Percentiles rank a stretch among this genome's conserved stretches.
Evolutionary conservation across 23 red algal genomes (phyloP).

Genomic region (Cyanidioschyzon merolae): DNA sequence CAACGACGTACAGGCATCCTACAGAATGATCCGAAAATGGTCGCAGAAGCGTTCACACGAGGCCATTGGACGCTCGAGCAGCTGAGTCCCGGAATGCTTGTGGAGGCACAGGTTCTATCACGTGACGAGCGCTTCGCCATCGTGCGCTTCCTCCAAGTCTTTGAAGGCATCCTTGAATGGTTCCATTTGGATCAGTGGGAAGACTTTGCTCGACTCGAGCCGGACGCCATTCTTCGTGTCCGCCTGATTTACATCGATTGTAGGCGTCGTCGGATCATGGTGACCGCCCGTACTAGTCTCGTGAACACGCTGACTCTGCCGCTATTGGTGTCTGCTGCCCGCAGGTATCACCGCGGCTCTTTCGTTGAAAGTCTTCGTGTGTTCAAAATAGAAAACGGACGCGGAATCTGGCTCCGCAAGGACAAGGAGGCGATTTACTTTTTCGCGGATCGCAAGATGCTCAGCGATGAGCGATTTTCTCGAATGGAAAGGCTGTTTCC

Average conservation of each 20-base stretch:
- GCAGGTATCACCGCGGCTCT: neutral
- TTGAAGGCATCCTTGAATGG: neutral
- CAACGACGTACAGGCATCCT: neutral
- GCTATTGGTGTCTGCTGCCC: neutral
- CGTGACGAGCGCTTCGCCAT: neutral
- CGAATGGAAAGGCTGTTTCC: neutral
- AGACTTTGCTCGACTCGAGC: neutral
- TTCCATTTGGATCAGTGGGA: neutral
- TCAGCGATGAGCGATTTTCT: neutral
- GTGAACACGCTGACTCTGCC: neutral
- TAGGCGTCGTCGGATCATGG: neutral
- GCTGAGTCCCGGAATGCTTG: conserved; percentile 9
- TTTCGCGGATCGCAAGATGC: neutral
- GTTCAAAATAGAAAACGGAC: neutral
- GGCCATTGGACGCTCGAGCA: neutral
- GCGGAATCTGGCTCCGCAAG: neutral
- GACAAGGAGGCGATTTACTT: neutral
- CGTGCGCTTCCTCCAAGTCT: neutral
- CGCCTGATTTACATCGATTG: neutral
- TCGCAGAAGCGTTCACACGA: neutral
- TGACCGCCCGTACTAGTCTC: neutral
- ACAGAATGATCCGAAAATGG: neutral
- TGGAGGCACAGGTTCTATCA: neutral
- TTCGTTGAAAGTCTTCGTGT: neutral
- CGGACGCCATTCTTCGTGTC: neutral